Conservation (phyloP, 129 eudicot species). For the Smallanthus sonchifolius region DNA sequence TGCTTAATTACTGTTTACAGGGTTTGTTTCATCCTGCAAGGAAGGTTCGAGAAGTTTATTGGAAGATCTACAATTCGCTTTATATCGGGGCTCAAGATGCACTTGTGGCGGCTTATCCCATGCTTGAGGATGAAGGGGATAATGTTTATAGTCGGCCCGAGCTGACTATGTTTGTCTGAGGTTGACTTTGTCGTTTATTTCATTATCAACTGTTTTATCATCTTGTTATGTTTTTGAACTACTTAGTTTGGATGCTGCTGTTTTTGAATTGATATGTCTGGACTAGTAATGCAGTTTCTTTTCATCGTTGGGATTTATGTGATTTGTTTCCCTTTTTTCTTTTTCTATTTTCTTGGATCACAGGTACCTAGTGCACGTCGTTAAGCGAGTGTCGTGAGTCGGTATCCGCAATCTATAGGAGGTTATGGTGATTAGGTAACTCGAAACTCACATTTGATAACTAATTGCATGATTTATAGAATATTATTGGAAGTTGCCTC, state of each 20-base stretch:
- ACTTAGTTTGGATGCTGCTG: conserved; percentile 13
- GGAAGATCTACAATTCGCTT: conserved; percentile 91
- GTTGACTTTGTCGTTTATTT: not conserved
- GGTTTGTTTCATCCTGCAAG: conserved; percentile 96
- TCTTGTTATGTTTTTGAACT: not conserved
- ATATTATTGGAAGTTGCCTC: not conserved
- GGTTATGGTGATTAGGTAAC: conserved; percentile 12
- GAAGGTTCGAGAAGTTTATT: conserved; percentile 95
- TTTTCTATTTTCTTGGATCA: not conserved
- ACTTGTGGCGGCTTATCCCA: conserved; percentile 84
- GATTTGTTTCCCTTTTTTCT: not conserved
- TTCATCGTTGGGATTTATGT: conserved; percentile 9
- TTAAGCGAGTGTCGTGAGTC: not conserved
- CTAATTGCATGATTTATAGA: not conserved
- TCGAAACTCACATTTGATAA: not conserved
- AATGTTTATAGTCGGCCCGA: conserved; percentile 82
- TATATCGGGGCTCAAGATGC: conserved; percentile 96
- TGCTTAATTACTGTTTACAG: conserved; percentile 88
- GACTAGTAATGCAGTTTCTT: conserved; percentile 7
- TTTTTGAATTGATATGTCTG: conserved; percentile 4
- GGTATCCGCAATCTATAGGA: not conserved
- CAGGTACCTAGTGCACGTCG: conserved; percentile 3
- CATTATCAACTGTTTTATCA: conserved; percentile 1
- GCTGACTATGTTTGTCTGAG: conserved; percentile 67
- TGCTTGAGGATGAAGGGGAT: conserved; percentile 73